phyloP scores from a whole-genome alignment of 2,329 filamentous ascomycete species.

The Calycina herbarum region DNA sequence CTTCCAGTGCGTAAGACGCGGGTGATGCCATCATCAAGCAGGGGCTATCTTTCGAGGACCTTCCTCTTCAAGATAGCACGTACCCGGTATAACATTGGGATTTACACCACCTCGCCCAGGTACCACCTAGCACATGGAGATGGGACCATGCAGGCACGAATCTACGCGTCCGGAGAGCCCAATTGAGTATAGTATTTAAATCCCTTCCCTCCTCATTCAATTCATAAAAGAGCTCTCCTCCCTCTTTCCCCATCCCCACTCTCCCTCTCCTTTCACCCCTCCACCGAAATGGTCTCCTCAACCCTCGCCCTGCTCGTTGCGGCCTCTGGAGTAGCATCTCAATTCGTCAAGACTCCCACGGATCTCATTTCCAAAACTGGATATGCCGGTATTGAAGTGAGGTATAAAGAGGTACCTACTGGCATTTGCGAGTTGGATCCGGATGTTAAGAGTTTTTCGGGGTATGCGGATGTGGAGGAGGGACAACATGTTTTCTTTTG shows the following conservation, averaged over 20 bases:
- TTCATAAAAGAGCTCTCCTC: background rate
- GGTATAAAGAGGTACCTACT: conserved; percentile 49
- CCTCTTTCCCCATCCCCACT: background rate
- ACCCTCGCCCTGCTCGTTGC: background rate
- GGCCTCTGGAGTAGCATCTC: conserved; percentile 13
- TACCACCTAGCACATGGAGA: background rate
- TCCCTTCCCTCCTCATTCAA: background rate
- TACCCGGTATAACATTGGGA: background rate
- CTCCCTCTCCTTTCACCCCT: background rate
- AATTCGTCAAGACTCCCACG: conserved; percentile 42
- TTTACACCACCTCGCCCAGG: background rate
- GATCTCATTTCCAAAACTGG: conserved; percentile 41
- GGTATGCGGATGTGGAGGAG: conserved; percentile 44
- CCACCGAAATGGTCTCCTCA: background rate
- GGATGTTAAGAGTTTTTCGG: conserved; percentile 44
- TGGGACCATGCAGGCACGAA: background rate
- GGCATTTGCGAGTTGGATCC: conserved; percentile 48
- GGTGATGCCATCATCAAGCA: too few species aligned
- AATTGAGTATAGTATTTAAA: background rate
- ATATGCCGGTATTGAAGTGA: conserved; percentile 43
- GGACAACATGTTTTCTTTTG: conserved; percentile 46
- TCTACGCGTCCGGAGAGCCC: background rate
- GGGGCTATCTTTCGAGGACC: background rate
- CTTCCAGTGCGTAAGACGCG: background rate
- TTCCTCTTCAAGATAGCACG: background rate